These are phyloP conservation scores for Herpotrichia juniperi DNA, from an alignment of 2,329 filamentous ascomycete genomes.

Conservation along the genomic window DNA sequence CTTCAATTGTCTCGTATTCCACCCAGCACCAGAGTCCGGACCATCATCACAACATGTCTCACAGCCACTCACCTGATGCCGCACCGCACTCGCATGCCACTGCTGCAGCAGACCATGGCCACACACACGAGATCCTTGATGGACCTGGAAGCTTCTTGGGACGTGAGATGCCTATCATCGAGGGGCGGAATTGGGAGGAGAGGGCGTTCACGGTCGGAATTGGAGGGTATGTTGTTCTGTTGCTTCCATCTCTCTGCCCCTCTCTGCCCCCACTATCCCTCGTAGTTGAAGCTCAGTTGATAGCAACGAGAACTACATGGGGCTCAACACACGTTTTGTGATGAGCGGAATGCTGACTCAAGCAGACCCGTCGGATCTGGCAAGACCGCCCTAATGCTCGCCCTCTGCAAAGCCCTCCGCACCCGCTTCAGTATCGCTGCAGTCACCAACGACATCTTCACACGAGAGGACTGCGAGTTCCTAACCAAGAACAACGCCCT, in stretches of 20 bases:
- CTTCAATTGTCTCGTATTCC: background rate
- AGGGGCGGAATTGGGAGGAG: conserved; percentile 85
- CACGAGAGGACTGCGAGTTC: conserved; percentile 96
- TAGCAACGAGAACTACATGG: background rate
- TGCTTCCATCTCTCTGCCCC: background rate
- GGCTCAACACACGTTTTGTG: too few relatives aligned
- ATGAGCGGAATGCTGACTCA: conserved; percentile 14
- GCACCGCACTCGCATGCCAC: conserved; percentile 55
- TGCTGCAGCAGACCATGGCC: conserved; percentile 76
- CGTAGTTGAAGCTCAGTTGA: background rate
- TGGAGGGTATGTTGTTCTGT: conserved; percentile 73
- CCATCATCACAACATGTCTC: conserved; percentile 27
- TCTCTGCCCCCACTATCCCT: background rate
- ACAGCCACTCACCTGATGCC: conserved; percentile 41
- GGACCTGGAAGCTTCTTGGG: conserved; percentile 89
- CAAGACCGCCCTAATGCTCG: conserved; percentile 96
- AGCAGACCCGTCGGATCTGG: conserved; percentile 89
- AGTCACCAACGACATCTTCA: conserved; percentile 99
- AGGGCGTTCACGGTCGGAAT: conserved; percentile 97
- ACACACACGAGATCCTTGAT: conserved; percentile 93
- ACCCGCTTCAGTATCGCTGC: conserved; percentile 85
- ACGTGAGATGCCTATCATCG: conserved; percentile 91
- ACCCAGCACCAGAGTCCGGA: background rate
- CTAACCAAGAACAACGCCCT: conserved; percentile 86
- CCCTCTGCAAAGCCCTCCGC: conserved; percentile 84